Percentiles rank a stretch among this genome's conserved stretches.
phyloP scores from a whole-genome alignment of 2,329 filamentous ascomycete genomes.

The Venturia oleaginea region DNA sequence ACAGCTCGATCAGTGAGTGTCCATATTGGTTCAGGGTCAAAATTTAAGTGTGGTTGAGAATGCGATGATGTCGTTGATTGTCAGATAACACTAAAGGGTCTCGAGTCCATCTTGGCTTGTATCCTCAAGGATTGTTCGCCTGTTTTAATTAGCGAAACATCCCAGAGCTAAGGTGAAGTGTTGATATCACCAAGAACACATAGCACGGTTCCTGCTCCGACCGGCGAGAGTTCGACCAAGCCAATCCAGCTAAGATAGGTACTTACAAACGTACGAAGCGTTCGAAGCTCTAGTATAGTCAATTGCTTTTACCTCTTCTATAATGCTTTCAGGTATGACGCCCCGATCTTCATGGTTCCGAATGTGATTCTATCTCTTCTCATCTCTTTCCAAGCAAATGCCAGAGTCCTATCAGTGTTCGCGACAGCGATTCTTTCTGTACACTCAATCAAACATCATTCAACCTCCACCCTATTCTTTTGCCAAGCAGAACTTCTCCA shows the following conservation, averaged over 20 bases:
- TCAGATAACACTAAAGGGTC: too few species aligned
- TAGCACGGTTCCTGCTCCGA: too few species aligned
- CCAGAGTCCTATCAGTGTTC: background rate
- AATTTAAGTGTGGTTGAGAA: too few species aligned
- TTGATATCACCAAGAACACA: background rate
- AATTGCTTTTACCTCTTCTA: background rate
- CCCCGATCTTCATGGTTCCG: background rate
- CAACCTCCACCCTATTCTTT: constrained; percentile 1
- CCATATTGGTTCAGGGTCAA: too few species aligned
- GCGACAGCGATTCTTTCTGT: background rate
- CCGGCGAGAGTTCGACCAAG: too few species aligned
- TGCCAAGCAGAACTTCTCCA: constrained; percentile 35
- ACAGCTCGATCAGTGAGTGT: too few species aligned
- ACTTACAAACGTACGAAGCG: background rate
- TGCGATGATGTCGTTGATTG: too few species aligned
- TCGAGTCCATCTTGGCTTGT: too few species aligned
- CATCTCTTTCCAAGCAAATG: background rate
- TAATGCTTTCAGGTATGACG: background rate
- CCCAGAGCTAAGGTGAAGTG: too few species aligned
- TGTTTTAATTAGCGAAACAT: too few species aligned
- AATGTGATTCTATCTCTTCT: background rate
- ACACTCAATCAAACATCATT: background rate
- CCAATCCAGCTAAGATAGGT: background rate
- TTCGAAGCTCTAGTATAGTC: background rate
- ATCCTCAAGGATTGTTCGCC: too few species aligned